These are phyloP conservation scores for Zygosaccharomyces kombuchaensis DNA, from an alignment of 805 yeast genomes.

Conservation along the genomic window DNA sequence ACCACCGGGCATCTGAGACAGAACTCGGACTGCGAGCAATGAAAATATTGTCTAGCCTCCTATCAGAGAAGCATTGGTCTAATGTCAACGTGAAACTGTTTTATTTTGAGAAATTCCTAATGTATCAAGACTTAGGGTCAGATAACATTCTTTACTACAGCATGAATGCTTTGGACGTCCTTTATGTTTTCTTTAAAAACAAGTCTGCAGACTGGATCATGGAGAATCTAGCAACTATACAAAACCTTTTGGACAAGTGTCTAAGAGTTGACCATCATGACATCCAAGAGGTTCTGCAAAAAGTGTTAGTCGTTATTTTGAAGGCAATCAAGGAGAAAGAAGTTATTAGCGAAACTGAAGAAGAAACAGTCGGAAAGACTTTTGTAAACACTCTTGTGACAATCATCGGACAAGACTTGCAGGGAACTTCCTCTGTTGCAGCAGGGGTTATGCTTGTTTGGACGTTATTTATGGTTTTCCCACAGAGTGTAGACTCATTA, in stretches of 20 bases:
- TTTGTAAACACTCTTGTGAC: conserved; percentile 59
- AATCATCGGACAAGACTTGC: conserved; percentile 75
- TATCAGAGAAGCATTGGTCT: conserved; percentile 75
- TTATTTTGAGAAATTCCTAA: conserved; percentile 82
- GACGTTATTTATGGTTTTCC: conserved; percentile 73
- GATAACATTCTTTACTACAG: conserved; percentile 71
- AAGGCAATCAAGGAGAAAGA: conserved; percentile 54
- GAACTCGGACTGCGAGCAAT: conserved; percentile 79
- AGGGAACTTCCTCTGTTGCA: conserved; percentile 68
- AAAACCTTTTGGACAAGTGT: conserved; percentile 72
- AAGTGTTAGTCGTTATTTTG: conserved; percentile 66
- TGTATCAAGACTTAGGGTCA: conserved; percentile 69
- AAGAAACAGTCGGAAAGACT: conserved; percentile 55
- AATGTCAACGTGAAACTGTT: conserved; percentile 83
- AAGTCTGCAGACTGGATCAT: conserved; percentile 75
- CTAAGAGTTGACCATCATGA: conserved; percentile 79
- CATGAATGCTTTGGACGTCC: conserved; percentile 85
- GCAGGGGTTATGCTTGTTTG: conserved; percentile 82
- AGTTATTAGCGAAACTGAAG: conserved; percentile 46
- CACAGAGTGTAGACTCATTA: conserved; percentile 68
- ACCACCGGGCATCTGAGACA: conserved; percentile 77
- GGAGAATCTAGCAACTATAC: conserved; percentile 62
- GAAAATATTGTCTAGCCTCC: conserved; percentile 65
- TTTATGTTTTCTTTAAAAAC: conserved; percentile 77
- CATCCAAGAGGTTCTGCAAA: conserved; percentile 76